Percentiles rank a stretch among this genome's conserved stretches.
These are phyloP conservation scores for Pichia cactophila DNA, from an alignment of 1,139 yeast species.

Conservation along the genomic window DNA sequence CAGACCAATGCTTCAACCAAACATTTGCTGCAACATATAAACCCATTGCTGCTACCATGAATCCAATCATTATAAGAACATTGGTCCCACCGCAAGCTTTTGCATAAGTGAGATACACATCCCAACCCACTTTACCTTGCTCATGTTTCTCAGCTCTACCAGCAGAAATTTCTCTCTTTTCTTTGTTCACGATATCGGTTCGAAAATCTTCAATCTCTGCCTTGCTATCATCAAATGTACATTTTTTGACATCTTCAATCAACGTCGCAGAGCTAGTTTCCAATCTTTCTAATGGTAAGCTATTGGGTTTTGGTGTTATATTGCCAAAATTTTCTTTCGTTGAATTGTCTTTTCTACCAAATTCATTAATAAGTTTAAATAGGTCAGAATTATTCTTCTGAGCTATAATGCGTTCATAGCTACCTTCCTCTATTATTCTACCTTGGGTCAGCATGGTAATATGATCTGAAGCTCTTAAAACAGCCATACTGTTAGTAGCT, in stretches of 20 bases:
- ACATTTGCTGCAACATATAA: constrained; percentile 61
- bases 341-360: constrained; percentile 44
- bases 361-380: constrained; percentile 61
- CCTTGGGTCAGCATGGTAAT: constrained; percentile 73
- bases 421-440: constrained; percentile 69
- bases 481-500: constrained; percentile 86
- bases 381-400: constrained; percentile 44
- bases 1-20: constrained; percentile 98
- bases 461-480: constrained; percentile 68
- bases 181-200: constrained; percentile 32
- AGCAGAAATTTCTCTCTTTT: constrained; percentile 33
- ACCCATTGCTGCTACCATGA: constrained; percentile 49
- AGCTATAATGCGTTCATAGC: constrained; percentile 49
- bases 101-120: constrained; percentile 75
- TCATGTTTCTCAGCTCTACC: constrained; percentile 69
- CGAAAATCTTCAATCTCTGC: constrained; percentile 27
- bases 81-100: constrained; percentile 76
- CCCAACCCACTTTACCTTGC: constrained; percentile 92
- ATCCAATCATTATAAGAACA: constrained; percentile 46
- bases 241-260: constrained; percentile 30
- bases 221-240: constrained; percentile 16
- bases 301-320: not conserved
- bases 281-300: constrained; percentile 16
- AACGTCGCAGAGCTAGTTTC: constrained; percentile 18
- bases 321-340: constrained; percentile 21